A percentile compares a stretch with the other conserved stretches of the same genome.
Evolutionary conservation across 306 rosid genomes (phyloP).

Genomic region (Gynostemma pentaphyllum): DNA sequence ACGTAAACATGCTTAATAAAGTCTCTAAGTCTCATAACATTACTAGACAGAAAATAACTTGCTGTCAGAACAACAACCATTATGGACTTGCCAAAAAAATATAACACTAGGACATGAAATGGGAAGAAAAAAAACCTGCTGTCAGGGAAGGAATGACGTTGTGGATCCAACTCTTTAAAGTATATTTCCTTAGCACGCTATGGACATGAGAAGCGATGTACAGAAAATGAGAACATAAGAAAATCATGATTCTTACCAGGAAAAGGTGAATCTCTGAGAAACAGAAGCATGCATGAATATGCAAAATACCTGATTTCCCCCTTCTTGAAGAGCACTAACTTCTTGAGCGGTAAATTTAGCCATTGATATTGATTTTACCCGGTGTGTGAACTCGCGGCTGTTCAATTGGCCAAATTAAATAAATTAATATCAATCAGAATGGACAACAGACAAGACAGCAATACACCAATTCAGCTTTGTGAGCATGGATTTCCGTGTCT

Average conservation of each 20-base stretch:
- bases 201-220: slow-evolving; percentile 20
- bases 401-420: background rate
- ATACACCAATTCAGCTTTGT: background rate
- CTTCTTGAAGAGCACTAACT: slow-evolving; percentile 87
- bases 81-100: background rate
- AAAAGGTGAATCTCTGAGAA: slow-evolving; percentile 11
- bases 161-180: slow-evolving; percentile 87
- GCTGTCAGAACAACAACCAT: slow-evolving; percentile 29
- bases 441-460: slow-evolving; percentile 5
- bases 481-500: slow-evolving; percentile 1
- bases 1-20: slow-evolving; percentile 91
- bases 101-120: slow-evolving; percentile 5
- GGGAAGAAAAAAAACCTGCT: slow-evolving; percentile 39
- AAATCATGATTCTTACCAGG: slow-evolving; percentile 7
- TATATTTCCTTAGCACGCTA: slow-evolving; percentile 80
- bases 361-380: slow-evolving; percentile 92
- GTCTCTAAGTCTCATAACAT: slow-evolving; percentile 78
- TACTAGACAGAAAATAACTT: slow-evolving; percentile 47
- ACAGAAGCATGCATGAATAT: background rate
- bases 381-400: slow-evolving; percentile 94
- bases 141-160: slow-evolving; percentile 69
- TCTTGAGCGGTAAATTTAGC: slow-evolving; percentile 94
- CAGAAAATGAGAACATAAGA: slow-evolving; percentile 14
- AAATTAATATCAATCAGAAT: slow-evolving; percentile 12
- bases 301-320: slow-evolving; percentile 78